These are phyloP conservation scores for Monilinia polystroma DNA, from an alignment of 2,329 filamentous ascomycete genomes.

Conservation along the genomic window DNA sequence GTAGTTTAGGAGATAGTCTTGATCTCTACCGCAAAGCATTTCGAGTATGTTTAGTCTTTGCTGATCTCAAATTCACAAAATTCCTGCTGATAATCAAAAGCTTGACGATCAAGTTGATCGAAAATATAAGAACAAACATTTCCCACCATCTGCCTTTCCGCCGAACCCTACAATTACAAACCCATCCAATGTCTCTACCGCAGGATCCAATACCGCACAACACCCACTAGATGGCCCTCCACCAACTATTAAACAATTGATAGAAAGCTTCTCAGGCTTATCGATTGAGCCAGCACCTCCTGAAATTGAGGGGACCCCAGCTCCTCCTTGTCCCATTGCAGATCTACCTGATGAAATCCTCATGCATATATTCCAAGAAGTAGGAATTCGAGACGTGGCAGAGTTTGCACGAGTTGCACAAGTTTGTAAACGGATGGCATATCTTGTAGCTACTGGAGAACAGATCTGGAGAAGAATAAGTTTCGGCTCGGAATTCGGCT, in stretches of 20 bases:
- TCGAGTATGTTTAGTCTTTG: conserved; percentile 53
- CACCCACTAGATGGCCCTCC: conserved; percentile 56
- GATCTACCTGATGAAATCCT: conserved; percentile 80
- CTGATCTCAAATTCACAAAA: background rate
- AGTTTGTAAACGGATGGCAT: conserved; percentile 86
- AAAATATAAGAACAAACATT: conserved; percentile 88
- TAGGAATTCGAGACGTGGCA: conserved; percentile 73
- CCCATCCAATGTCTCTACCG: conserved; percentile 50
- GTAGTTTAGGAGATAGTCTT: conserved; percentile 85
- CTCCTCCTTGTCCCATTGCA: conserved; percentile 78
- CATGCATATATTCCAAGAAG: conserved; percentile 69
- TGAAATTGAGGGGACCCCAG: conserved; percentile 66
- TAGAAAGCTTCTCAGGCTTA: conserved; percentile 70
- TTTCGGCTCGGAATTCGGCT: conserved; percentile 70
- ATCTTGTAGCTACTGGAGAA: conserved; percentile 79
- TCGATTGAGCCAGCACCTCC: conserved; percentile 67
- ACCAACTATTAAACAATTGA: conserved; percentile 64
- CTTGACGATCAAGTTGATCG: conserved; percentile 84
- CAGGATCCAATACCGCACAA: conserved; percentile 55
- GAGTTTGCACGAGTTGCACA: conserved; percentile 72
- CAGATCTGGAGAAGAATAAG: conserved; percentile 81
- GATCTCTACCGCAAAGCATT: conserved; percentile 88
- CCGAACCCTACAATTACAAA: conserved; percentile 43
- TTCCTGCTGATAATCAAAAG: conserved; percentile 45
- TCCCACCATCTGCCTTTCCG: conserved; percentile 60